These are phyloP conservation scores for Aspergillus cavernicola DNA, from an alignment of 495 filamentous ascomycete species.

Conservation along the genomic window DNA sequence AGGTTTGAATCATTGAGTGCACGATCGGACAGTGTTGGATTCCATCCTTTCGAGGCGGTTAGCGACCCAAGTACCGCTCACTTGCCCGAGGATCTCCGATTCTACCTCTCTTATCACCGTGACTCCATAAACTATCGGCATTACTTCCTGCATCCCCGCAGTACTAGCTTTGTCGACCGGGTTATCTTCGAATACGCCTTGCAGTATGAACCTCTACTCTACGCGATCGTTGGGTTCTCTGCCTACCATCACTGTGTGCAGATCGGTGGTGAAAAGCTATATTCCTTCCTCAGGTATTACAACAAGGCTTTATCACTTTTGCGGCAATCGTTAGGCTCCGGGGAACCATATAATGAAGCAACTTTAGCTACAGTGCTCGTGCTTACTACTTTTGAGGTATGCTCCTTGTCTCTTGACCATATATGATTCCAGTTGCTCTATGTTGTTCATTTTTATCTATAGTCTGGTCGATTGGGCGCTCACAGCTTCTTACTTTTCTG, in stretches of 20 bases:
- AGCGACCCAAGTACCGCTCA: constrained; percentile 33
- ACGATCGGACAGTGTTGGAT: constrained; percentile 33
- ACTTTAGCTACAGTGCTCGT: constrained; percentile 87
- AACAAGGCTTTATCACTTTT: constrained; percentile 78
- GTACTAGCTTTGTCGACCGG: constrained; percentile 66
- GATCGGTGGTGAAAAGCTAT: constrained; percentile 64
- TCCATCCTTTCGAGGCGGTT: constrained; percentile 23
- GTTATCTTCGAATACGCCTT: constrained; percentile 68
- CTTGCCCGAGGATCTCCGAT: constrained; percentile 64
- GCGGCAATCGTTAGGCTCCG: constrained; percentile 63
- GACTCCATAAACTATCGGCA: constrained; percentile 74
- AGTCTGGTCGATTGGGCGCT: neutral
- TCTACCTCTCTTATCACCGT: constrained; percentile 74
- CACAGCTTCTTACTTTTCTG: constrained; percentile 22
- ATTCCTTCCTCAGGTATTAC: constrained; percentile 85
- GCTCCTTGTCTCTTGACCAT: constrained; percentile 13
- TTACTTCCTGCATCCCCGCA: constrained; percentile 69
- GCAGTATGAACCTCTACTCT: constrained; percentile 75
- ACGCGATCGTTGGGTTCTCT: constrained; percentile 86
- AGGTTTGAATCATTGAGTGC: constrained; percentile 32
- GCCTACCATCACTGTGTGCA: constrained; percentile 80
- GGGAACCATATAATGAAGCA: constrained; percentile 65
- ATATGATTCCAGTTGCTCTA: neutral
- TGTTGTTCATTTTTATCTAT: too few species aligned
- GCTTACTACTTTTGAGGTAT: constrained; percentile 89